A percentile compares a stretch with the other conserved stretches of the same genome.
Evolutionary conservation across 208 protist genomes (phyloP).

Genomic region (Phytomonas sp.): DNA sequence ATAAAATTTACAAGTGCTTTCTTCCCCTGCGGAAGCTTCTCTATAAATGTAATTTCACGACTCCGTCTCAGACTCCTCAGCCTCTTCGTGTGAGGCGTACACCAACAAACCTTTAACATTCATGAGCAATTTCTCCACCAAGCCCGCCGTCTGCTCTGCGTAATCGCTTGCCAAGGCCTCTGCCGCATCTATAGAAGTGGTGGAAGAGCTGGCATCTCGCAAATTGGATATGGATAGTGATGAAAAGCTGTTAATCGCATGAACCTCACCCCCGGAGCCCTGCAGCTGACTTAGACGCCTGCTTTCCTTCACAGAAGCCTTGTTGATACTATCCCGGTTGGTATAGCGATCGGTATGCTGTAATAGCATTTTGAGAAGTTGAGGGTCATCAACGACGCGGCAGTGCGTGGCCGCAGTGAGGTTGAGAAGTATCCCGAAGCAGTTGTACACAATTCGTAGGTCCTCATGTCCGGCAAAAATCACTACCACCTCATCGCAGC

Average conservation of each 20-base stretch:
- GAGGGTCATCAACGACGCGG: conserved; percentile 44
- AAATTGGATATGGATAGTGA: conserved; percentile 1
- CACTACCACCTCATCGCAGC: conserved; percentile 72
- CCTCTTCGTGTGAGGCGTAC: too few species aligned
- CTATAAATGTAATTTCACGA: too few species aligned
- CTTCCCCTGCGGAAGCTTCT: too few species aligned
- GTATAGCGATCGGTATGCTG: conserved; percentile 65
- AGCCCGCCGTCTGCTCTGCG: conserved; percentile 50
- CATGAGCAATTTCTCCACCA: conserved; percentile 66
- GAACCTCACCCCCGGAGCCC: not conserved
- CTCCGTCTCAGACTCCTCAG: too few species aligned
- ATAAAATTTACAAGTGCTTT: too few species aligned
- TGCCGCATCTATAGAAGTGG: conserved; percentile 2
- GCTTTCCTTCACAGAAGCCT: conserved; percentile 21
- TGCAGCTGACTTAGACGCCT: conserved; percentile 11
- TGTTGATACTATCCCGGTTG: conserved; percentile 24
- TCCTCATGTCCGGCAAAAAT: conserved; percentile 77
- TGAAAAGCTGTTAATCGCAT: not conserved
- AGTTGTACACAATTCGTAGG: conserved; percentile 75
- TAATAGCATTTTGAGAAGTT: conserved; percentile 57
- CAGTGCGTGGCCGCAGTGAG: conserved; percentile 63
- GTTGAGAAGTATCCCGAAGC: conserved; percentile 71
- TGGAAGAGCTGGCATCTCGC: conserved; percentile 3
- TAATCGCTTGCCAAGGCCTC: conserved; percentile 26
- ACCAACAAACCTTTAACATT: conserved; percentile 49